These are phyloP conservation scores for Choanephora cucurbitarum DNA, from an alignment of 371 early-diverging fungal genomes.

Conservation along the genomic window DNA sequence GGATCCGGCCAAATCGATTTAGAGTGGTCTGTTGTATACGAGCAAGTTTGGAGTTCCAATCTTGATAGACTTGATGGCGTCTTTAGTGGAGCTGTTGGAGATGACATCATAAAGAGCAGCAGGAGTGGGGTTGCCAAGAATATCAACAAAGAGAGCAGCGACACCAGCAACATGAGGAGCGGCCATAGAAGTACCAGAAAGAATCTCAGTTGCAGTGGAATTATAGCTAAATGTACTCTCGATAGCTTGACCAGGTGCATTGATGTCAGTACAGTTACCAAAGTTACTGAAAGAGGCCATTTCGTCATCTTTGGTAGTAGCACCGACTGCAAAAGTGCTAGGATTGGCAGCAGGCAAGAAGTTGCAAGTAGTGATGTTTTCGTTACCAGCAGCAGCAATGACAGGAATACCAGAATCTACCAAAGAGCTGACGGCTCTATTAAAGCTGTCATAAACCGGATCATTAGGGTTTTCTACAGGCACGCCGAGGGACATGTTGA, in stretches of 20 bases:
- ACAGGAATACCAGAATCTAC: constrained; percentile 83
- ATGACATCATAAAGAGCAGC: constrained; percentile 23
- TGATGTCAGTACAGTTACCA: constrained; percentile 92
- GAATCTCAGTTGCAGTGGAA: constrained; percentile 60
- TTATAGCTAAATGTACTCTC: constrained; percentile 85
- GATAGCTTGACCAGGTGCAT: constrained; percentile 90
- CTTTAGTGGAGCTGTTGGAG: constrained; percentile 15
- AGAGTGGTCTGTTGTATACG: constrained; percentile 7
- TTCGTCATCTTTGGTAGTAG: constrained; percentile 77
- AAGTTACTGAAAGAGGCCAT: constrained; percentile 92
- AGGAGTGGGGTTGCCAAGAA: constrained; percentile 19
- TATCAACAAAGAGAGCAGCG: constrained; percentile 61
- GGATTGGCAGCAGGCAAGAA: constrained; percentile 93
- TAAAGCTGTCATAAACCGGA: no score
- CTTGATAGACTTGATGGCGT: not conserved
- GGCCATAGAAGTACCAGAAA: constrained; percentile 69
- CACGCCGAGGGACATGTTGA: constrained; percentile 66
- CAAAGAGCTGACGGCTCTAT: constrained; percentile 80
- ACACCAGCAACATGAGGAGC: constrained; percentile 73
- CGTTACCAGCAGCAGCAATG: constrained; percentile 99
- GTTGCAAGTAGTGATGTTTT: constrained; percentile 91
- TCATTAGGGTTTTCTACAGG: no score
- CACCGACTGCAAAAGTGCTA: constrained; percentile 96
- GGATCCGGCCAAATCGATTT: no score
- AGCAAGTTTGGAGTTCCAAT: constrained; percentile 2